Percentiles rank a stretch among this genome's conserved stretches.
Evolutionary conservation across 768 basidiomycete genomes (phyloP).

Genomic region (Coprinopsis marcescibilis): DNA sequence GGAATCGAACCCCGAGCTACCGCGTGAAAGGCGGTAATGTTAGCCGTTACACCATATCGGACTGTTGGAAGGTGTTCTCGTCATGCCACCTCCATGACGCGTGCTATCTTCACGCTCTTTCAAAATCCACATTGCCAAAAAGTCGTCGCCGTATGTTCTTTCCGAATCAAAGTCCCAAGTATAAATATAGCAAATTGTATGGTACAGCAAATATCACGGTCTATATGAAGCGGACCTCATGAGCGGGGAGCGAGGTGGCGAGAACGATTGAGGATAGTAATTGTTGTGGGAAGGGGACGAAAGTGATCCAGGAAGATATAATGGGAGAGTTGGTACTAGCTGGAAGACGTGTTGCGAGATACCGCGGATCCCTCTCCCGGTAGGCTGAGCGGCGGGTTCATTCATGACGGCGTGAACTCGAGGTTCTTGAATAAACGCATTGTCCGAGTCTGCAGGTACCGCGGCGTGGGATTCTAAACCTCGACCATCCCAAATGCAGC

Average conservation of each 20-base stretch:
- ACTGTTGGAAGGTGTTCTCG: no score
- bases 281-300: constrained; percentile 48
- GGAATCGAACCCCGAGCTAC: constrained; percentile 33
- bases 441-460: constrained; percentile 60
- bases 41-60: constrained; percentile 57
- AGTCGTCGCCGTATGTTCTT: no score
- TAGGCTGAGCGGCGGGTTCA: constrained; percentile 35
- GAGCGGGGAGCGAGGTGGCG: constrained; percentile 50
- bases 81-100: no score
- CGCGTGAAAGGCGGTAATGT: constrained; percentile 52
- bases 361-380: constrained; percentile 37
- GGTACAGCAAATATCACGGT: no score
- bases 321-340: constrained; percentile 68
- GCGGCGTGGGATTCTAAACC: constrained; percentile 50
- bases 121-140: no score
- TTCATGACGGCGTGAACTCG: constrained; percentile 85
- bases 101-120: no score
- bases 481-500: constrained; percentile 90
- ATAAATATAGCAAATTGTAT: no score
- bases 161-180: no score
- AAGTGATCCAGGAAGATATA: constrained; percentile 59
- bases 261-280: constrained; percentile 47
- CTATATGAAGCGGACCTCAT: not conserved
- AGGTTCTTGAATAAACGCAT: constrained; percentile 63
- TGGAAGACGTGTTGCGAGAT: constrained; percentile 72